Percentiles rank a stretch among this genome's conserved stretches.
phyloP scores from a whole-genome alignment of 257 asterid genomes.

The Apocynum venetum region DNA sequence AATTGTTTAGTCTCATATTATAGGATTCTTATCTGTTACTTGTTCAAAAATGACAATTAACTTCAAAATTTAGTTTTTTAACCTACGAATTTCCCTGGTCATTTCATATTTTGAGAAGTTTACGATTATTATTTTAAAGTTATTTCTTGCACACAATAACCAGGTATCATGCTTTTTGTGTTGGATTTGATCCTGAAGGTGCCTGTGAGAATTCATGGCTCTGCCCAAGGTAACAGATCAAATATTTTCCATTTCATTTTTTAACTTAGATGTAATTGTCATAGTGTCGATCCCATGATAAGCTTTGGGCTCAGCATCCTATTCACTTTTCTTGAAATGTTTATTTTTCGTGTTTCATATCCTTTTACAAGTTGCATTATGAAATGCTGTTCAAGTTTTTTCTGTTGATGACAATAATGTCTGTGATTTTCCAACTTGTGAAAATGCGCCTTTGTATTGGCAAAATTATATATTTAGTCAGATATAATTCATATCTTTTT shows the following conservation, averaged over 20 bases:
- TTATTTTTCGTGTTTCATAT: not conserved
- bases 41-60: not conserved
- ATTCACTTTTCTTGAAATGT: not conserved
- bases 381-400: not conserved
- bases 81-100: not conserved
- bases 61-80: not conserved
- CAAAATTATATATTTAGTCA: not conserved
- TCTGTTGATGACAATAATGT: not conserved
- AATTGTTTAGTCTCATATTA: not conserved
- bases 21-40: not conserved
- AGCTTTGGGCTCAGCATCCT: not conserved
- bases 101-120: not conserved
- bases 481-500: not conserved
- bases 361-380: not conserved
- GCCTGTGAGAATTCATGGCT: conserved; percentile 86
- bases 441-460: not conserved
- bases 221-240: conserved; percentile 75
- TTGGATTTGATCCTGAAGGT: conserved; percentile 93
- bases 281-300: not conserved
- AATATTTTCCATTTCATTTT: conserved; percentile 10
- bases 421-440: not conserved
- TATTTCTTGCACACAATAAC: conserved; percentile 22
- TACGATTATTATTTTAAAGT: conserved; percentile 13
- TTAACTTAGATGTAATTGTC: not conserved
- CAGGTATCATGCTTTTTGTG: conserved; percentile 98